Percentiles rank a stretch among this genome's conserved stretches.
Conservation (phyloP, 768 basidiomycete species). For the Peribolospora kevripleyi region DNA sequence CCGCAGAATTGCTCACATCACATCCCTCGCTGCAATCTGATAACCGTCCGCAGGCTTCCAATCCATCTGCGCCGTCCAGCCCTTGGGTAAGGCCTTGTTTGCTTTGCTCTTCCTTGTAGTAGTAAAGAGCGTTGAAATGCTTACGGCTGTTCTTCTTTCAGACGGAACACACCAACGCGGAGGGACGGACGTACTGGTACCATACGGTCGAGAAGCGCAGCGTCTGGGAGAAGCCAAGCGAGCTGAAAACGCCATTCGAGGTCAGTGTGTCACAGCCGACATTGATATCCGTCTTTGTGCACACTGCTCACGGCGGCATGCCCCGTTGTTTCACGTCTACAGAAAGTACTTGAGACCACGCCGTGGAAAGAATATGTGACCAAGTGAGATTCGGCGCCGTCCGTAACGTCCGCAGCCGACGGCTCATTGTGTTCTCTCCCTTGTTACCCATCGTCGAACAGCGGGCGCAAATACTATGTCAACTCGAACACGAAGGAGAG, state of each 20-base stretch:
- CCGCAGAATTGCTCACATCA: too few relatives aligned
- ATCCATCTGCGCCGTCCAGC: too few relatives aligned
- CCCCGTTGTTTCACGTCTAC: conserved; percentile 6
- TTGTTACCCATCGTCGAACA: background rate
- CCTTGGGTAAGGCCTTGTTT: too few relatives aligned
- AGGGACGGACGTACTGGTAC: conserved; percentile 97
- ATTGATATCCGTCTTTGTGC: conserved; percentile 2
- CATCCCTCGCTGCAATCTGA: too few relatives aligned
- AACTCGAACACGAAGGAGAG: conserved; percentile 74
- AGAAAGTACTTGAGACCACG: conserved; percentile 72
- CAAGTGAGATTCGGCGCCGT: conserved; percentile 28
- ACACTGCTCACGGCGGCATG: conserved; percentile 2
- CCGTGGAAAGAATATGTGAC: conserved; percentile 94
- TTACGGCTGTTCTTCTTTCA: conserved; percentile 14
- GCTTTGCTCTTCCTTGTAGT: too few relatives aligned
- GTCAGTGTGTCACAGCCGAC: conserved; percentile 22
- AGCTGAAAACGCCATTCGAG: conserved; percentile 78
- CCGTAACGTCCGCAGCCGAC: background rate
- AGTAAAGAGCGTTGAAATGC: too few relatives aligned
- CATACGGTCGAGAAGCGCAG: conserved; percentile 68
- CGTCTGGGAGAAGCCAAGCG: conserved; percentile 97
- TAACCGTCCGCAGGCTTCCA: too few relatives aligned
- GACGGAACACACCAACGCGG: conserved; percentile 85
- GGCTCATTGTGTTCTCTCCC: background rate
- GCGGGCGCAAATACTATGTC: conserved; percentile 19